Evolutionary conservation across 1,284 basidiomycete species (phyloP).

Genomic region (Austropuccinia psidii): DNA sequence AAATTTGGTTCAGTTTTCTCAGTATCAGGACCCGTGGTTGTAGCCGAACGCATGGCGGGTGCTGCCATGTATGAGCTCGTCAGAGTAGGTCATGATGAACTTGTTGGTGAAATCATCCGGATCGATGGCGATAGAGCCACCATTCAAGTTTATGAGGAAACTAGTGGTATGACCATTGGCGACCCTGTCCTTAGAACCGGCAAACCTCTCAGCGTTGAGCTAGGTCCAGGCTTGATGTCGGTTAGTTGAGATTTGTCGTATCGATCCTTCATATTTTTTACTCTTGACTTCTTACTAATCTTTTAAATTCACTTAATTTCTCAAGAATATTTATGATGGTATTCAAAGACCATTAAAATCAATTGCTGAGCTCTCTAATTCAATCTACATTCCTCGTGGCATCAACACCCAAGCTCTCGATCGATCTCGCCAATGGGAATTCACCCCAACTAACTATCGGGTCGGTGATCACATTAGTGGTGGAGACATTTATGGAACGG

Average conservation of each 20-base stretch:
- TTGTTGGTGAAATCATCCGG: constrained; percentile 71
- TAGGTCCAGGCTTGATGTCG: constrained; percentile 70
- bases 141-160: constrained; percentile 99
- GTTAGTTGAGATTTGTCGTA: constrained; percentile 24
- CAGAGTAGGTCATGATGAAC: constrained; percentile 87
- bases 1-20: constrained; percentile 85
- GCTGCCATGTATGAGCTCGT: constrained; percentile 96
- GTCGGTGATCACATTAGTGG: constrained; percentile 95
- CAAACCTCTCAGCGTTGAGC: constrained; percentile 93
- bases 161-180: constrained; percentile 89
- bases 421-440: constrained; percentile 87
- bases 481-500: constrained; percentile 89
- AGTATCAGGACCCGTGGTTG: constrained; percentile 91
- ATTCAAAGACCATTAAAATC: constrained; percentile 56
- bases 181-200: constrained; percentile 96
- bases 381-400: constrained; percentile 96
- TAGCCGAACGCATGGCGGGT: constrained; percentile 92
- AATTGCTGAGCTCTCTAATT: constrained; percentile 92
- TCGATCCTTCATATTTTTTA: background rate
- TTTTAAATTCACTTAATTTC: constrained; percentile 49
- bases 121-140: constrained; percentile 95
- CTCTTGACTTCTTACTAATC: constrained; percentile 7
- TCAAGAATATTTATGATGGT: constrained; percentile 42
- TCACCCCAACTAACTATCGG: constrained; percentile 74
- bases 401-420: constrained; percentile 96